Percentiles rank a stretch among this genome's conserved stretches.
These are phyloP conservation scores for Panaeolus papilionaceus DNA, from an alignment of 768 basidiomycete species.

Conservation along the genomic window DNA sequence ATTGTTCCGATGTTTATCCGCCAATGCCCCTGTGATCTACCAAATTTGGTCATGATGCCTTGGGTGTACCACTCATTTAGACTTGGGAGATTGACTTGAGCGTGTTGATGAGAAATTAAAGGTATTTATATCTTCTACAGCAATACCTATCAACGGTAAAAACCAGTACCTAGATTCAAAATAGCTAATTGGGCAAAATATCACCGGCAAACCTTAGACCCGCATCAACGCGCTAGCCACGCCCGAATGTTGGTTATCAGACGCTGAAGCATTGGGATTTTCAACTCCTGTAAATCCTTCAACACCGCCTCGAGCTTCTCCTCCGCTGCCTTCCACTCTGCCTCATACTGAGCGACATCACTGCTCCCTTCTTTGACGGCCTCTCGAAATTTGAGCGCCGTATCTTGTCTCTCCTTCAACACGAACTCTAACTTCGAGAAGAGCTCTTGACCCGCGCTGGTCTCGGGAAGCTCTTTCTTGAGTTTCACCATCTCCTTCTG, in stretches of 20 bases:
- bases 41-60: not conserved
- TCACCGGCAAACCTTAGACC: too few species aligned
- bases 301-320: not conserved
- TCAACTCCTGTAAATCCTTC: slow-evolving; percentile 2
- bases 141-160: not conserved
- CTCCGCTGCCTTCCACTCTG: not conserved
- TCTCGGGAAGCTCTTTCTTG: slow-evolving; percentile 29
- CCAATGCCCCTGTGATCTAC: slow-evolving; percentile 1
- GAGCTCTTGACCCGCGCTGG: slow-evolving; percentile 30
- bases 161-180: not conserved
- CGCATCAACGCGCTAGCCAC: not conserved
- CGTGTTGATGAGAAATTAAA: not conserved
- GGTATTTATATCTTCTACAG: not conserved
- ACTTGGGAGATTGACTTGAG: not conserved
- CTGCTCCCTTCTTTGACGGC: not conserved
- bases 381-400: not conserved
- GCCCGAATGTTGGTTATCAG: not conserved
- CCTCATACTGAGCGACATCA: not conserved
- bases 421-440: slow-evolving; percentile 7
- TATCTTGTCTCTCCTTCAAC: slow-evolving; percentile 8
- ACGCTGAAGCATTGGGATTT: not conserved
- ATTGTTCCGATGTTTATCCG: slow-evolving; percentile 2
- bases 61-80: not conserved
- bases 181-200: not conserved
- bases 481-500: slow-evolving; percentile 34